Evolutionary conservation across 108 stramenopile species (phyloP).

Genomic region (Epipyxis sp.): DNA sequence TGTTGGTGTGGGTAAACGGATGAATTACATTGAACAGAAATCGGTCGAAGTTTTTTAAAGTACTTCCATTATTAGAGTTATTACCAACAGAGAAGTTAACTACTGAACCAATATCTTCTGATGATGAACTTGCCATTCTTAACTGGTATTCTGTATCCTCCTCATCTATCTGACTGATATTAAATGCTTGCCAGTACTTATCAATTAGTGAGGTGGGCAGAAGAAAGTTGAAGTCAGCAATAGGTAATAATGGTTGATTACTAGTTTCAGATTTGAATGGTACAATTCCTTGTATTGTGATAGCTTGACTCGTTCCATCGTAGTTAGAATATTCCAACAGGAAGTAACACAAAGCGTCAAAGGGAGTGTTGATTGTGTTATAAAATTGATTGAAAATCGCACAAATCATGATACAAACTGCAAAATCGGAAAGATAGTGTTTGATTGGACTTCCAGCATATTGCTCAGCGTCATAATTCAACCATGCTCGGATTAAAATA

Average conservation of each 20-base stretch:
- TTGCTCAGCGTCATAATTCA: not conserved
- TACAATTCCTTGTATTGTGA: not conserved
- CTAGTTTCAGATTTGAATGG: not conserved
- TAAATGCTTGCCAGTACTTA: not conserved
- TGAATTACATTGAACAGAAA: not conserved
- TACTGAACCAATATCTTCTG: not conserved
- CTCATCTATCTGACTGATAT: not conserved
- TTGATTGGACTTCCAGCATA: not conserved
- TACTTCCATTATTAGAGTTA: no score
- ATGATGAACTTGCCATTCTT: not conserved
- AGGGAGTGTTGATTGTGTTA: not conserved
- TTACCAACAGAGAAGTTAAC: not conserved
- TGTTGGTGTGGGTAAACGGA: not conserved
- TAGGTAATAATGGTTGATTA: not conserved
- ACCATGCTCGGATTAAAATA: constrained; percentile 27
- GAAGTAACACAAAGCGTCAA: not conserved
- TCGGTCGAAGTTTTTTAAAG: not conserved
- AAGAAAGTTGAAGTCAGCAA: not conserved
- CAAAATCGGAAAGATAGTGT: not conserved
- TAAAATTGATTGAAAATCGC: not conserved
- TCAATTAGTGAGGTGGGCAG: not conserved
- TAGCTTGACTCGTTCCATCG: not conserved
- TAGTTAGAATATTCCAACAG: not conserved
- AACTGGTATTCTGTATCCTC: no score
- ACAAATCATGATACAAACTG: not conserved